Percentiles rank a stretch among this genome's conserved stretches.
phyloP scores from a whole-genome alignment of 306 rosid genomes.

The Acmispon strigosus region DNA sequence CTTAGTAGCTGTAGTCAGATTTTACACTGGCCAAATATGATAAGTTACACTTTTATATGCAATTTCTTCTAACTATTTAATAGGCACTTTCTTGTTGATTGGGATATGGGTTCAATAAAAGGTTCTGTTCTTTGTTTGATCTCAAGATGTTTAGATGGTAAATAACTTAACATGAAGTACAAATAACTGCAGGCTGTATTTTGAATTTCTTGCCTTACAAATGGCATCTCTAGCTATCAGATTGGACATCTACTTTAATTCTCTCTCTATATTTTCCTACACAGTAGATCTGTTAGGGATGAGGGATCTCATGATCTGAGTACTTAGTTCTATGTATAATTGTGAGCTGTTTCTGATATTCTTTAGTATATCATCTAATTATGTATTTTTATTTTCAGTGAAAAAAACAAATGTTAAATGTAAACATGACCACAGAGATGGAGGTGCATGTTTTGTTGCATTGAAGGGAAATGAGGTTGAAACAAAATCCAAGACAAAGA shows the following conservation, averaged over 20 bases:
- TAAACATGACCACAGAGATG: slow-evolving; percentile 42
- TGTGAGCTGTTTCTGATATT: slow-evolving; percentile 16
- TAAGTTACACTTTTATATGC: slow-evolving; percentile 18
- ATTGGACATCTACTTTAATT: neutral
- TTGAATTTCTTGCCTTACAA: slow-evolving; percentile 17
- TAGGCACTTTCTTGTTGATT: slow-evolving; percentile 37
- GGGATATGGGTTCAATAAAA: slow-evolving; percentile 51
- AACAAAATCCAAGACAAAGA: slow-evolving; percentile 32
- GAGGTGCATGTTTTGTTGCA: slow-evolving; percentile 55
- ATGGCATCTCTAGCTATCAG: slow-evolving; percentile 23
- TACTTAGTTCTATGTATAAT: neutral
- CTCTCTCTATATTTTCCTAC: slow-evolving; percentile 1
- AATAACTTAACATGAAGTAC: slow-evolving; percentile 39
- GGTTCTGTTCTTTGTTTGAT: slow-evolving; percentile 54
- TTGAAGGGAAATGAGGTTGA: slow-evolving; percentile 42
- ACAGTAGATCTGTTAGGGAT: slow-evolving; percentile 4
- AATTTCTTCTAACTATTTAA: slow-evolving; percentile 38
- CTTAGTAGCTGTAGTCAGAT: slow-evolving; percentile 17
- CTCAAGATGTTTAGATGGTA: slow-evolving; percentile 63
- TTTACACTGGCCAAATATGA: slow-evolving; percentile 15
- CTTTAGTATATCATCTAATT: slow-evolving; percentile 26
- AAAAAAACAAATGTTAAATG: slow-evolving; percentile 51
- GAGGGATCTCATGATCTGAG: slow-evolving; percentile 12
- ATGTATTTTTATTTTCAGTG: slow-evolving; percentile 40
- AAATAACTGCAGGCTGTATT: slow-evolving; percentile 18